phyloP scores from a whole-genome alignment of 768 basidiomycete species.

The Scleroderma bovista region DNA sequence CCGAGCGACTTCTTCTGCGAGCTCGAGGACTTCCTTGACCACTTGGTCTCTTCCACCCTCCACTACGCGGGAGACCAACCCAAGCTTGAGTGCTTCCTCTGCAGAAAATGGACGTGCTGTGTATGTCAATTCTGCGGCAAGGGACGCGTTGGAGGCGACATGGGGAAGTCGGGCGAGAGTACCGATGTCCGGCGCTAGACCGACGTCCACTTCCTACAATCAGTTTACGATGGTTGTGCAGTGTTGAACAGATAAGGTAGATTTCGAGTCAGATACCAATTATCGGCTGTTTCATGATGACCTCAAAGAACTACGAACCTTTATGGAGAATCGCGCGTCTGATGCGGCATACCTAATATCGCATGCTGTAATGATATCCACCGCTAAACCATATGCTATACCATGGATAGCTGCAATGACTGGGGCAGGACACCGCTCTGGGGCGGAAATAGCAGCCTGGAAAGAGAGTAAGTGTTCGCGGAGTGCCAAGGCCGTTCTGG shows the following conservation, averaged over 20 bases:
- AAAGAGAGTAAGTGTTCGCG: constrained; percentile 50
- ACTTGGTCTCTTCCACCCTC: constrained; percentile 64
- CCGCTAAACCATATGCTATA: constrained; percentile 64
- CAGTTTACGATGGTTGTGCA: too few species aligned
- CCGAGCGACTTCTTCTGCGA: constrained; percentile 58
- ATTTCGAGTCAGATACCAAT: too few species aligned
- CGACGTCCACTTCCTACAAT: constrained; percentile 76
- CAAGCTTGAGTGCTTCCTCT: constrained; percentile 59
- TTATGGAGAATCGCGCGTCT: constrained; percentile 62
- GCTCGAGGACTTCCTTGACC: constrained; percentile 53
- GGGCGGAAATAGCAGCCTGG: constrained; percentile 64
- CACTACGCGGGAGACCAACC: constrained; percentile 71
- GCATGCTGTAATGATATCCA: constrained; percentile 66
- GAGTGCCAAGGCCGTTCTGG: constrained; percentile 45
- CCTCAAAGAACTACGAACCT: constrained; percentile 40
- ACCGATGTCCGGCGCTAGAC: constrained; percentile 84
- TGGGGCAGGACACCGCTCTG: constrained; percentile 67
- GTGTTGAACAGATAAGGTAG: too few species aligned
- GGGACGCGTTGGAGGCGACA: constrained; percentile 66
- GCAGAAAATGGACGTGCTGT: constrained; percentile 69
- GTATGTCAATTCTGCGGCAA: constrained; percentile 70
- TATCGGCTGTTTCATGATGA: too few species aligned
- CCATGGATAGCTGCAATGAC: constrained; percentile 84
- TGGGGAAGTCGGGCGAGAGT: constrained; percentile 80
- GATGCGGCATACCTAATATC: constrained; percentile 75